These are phyloP conservation scores for Clitoria ternatea DNA, from an alignment of 306 rosid genomes.

Conservation along the genomic window DNA sequence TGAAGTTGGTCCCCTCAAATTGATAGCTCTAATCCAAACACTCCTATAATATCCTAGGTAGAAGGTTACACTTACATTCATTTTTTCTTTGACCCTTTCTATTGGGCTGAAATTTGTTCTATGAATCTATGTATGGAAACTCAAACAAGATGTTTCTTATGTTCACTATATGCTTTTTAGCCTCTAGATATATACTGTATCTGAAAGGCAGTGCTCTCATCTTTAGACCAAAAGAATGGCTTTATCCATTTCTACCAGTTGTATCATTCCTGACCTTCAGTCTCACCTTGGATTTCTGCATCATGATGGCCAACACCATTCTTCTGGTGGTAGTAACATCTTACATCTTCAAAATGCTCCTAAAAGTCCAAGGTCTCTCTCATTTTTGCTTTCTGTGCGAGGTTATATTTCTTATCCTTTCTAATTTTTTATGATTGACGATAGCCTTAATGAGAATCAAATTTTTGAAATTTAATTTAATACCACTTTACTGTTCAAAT, in stretches of 20 bases:
- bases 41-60: too few species aligned
- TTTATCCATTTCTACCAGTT: slow-evolving; percentile 28
- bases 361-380: slow-evolving; percentile 16
- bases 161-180: neutral
- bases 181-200: neutral
- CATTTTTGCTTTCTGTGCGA: slow-evolving; percentile 10
- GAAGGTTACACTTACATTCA: too few species aligned
- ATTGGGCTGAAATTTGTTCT: too few species aligned
- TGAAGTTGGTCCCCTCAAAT: too few species aligned
- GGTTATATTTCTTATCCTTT: slow-evolving; percentile 29
- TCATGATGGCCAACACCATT: neutral
- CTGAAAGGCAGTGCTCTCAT: slow-evolving; percentile 6
- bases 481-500: too few species aligned
- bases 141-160: neutral
- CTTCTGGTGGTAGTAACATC: neutral
- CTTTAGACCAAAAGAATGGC: slow-evolving; percentile 33
- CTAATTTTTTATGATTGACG: neutral
- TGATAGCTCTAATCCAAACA: too few species aligned
- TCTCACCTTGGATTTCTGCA: slow-evolving; percentile 25
- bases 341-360: slow-evolving; percentile 20
- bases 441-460: neutral
- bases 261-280: slow-evolving; percentile 27
- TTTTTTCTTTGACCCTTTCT: neutral
- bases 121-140: too few species aligned
- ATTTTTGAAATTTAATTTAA: neutral